These are phyloP conservation scores for Polyporus arcularius DNA, from an alignment of 768 basidiomycete genomes.

Conservation along the genomic window DNA sequence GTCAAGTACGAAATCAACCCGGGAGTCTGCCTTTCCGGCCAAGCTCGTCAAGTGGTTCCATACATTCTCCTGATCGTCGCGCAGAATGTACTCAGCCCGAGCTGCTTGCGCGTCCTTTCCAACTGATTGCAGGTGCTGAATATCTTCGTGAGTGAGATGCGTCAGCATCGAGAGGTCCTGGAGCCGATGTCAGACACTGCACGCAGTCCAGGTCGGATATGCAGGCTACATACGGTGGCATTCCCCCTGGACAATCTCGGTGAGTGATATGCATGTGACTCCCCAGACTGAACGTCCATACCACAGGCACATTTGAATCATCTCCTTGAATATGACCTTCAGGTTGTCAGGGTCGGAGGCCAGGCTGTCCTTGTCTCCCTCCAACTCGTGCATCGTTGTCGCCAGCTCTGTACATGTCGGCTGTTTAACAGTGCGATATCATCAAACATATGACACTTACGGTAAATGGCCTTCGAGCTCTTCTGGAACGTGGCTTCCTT, in stretches of 20 bases:
- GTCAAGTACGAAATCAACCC: slow-evolving; percentile 88
- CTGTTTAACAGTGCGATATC: not conserved
- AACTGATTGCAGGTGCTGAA: slow-evolving; percentile 79
- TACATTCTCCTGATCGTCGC: slow-evolving; percentile 73
- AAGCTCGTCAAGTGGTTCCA: slow-evolving; percentile 73
- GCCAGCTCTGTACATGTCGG: slow-evolving; percentile 59
- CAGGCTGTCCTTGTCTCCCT: slow-evolving; percentile 46
- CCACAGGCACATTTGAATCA: slow-evolving; percentile 92
- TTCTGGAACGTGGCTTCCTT: slow-evolving; percentile 83
- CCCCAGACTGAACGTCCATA: not conserved
- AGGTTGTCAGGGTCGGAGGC: slow-evolving; percentile 54
- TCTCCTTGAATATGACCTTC: slow-evolving; percentile 71
- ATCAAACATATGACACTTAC: slow-evolving; percentile 43
- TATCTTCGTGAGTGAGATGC: slow-evolving; percentile 79
- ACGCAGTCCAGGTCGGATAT: not conserved
- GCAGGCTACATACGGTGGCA: slow-evolving; percentile 65
- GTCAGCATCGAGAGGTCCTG: slow-evolving; percentile 92
- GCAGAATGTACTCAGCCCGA: slow-evolving; percentile 77
- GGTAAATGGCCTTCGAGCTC: slow-evolving; percentile 73
- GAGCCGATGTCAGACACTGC: not conserved
- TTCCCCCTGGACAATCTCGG: slow-evolving; percentile 71
- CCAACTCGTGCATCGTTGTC: slow-evolving; percentile 67
- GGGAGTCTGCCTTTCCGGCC: slow-evolving; percentile 39
- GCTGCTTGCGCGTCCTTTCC: slow-evolving; percentile 79
- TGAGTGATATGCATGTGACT: not conserved